phyloP scores from a whole-genome alignment of 345 rosid species.

The Carallia brachiata region DNA sequence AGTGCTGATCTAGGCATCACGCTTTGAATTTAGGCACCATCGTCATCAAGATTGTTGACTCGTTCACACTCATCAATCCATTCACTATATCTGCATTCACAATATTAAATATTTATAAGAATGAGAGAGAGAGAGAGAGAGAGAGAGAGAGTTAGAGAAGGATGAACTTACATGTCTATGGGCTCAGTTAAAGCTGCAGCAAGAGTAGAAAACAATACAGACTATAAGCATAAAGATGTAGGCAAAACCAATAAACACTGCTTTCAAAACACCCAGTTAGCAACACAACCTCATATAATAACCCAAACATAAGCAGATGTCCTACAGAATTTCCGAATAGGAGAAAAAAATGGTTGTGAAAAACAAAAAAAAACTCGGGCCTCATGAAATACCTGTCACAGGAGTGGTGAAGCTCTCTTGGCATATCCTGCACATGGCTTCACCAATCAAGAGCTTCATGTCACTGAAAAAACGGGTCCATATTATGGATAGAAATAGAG shows the following conservation, averaged over 20 bases:
- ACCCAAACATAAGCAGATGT: not conserved
- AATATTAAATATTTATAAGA: not conserved
- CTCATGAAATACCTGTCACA: constrained; percentile 55
- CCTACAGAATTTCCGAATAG: not conserved
- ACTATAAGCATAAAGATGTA: not conserved
- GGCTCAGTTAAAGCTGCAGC: constrained; percentile 80
- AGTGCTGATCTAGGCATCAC: no score
- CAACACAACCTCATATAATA: no score
- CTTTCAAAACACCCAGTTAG: no score
- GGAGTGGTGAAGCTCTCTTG: constrained; percentile 82
- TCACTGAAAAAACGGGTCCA: constrained; percentile 46
- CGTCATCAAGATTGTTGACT: no score
- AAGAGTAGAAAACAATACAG: constrained; percentile 11
- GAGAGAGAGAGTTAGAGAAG: not conserved
- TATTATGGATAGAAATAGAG: not conserved
- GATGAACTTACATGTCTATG: constrained; percentile 77
- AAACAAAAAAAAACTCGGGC: not conserved
- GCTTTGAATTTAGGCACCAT: no score
- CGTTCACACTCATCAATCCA: constrained; percentile 85
- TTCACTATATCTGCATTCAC: constrained; percentile 70
- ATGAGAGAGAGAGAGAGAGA: not conserved
- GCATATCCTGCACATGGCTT: constrained; percentile 76
- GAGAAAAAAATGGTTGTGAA: not conserved
- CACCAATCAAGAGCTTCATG: constrained; percentile 82
- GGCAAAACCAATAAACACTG: no score